phyloP scores from a whole-genome alignment of 1,284 basidiomycete genomes.

The Exobasidium rhododendri region DNA sequence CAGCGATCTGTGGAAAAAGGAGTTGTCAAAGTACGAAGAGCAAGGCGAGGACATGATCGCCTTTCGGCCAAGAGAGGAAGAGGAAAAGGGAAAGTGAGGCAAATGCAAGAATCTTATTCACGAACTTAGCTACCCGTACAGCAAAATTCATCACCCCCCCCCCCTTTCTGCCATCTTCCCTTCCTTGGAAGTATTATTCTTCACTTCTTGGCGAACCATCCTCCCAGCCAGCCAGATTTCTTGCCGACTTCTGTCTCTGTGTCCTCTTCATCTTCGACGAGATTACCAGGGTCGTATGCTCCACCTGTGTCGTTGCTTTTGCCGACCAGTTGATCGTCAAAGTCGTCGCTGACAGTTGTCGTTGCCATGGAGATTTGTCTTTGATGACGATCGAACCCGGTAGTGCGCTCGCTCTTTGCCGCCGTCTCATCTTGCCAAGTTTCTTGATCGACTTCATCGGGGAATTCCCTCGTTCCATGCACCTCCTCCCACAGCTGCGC shows the following conservation, averaged over 20 bases:
- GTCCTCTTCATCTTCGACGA: conserved; percentile 41
- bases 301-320: conserved; percentile 9
- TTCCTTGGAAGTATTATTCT: neutral
- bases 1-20: conserved; percentile 75
- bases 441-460: conserved; percentile 7
- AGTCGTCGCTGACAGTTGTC: neutral
- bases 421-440: neutral
- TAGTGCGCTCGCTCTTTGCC: conserved; percentile 8
- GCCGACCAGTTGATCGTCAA: conserved; percentile 15
- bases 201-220: conserved; percentile 37
- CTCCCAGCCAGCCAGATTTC: conserved; percentile 47
- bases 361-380: neutral
- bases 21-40: conserved; percentile 75
- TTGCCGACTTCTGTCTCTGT: conserved; percentile 27
- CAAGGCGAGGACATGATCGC: conserved; percentile 67
- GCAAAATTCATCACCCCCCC: too few relatives aligned
- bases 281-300: conserved; percentile 22
- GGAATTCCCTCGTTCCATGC: conserved; percentile 7
- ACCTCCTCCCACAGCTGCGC: conserved; percentile 25
- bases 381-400: neutral
- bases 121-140: too few relatives aligned
- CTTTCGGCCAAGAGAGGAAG: neutral
- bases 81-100: neutral
- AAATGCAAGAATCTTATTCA: too few relatives aligned
- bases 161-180: too few relatives aligned